Base-by-base conservation (phyloP, 257 asterid species). In the Gentiana macrophylla region DNA sequence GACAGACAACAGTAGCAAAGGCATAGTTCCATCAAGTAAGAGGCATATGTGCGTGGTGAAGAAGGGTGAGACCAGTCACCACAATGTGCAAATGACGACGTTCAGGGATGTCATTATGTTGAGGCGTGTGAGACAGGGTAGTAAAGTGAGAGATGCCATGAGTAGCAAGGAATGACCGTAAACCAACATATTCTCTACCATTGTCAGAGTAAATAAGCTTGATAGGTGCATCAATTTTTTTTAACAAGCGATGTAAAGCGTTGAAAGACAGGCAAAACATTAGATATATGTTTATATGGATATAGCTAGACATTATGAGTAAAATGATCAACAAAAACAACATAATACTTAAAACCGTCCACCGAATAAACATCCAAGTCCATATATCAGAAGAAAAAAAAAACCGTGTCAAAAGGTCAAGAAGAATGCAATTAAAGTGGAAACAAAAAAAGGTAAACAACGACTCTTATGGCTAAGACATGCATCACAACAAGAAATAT, bases 331-430 rank as follows among this genome's bases (percentile, higher is more conserved):
- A 52, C 33, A 44, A 66, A 65, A n/a, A 53, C 35, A 0, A 59
- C 6, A 15, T 66, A 66, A 11, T 66, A 66, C 15, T 58, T 59
- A 10, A 50, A 65, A 10, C 47, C 15, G 2, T 65, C 60, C 45
- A 32, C 2, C n/a, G 65, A 58, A 13, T 2, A 52, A 52, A 3
- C 7, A 37, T 53, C 0, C 54, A 11, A 4, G 37, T 32, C 55
- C 48, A 63, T 1, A 55, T 41, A 47, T 54, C 9, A 54, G 43
- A 35, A 12, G 35, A 62, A 1, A 62, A 3, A 1, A 35, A n/a
- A n/a, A n/a, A n/a, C n/a, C n/a, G n/a, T n/a, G 35, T 54, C 37
- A 0, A 53, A 32, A 1, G 55, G 67, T 6, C 8, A 8, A 13
- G 2, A 6, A 13, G 35, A 43, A 7, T 5, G 11, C 35, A 57